Conservation (phyloP, 2,329 filamentous ascomycete genomes). For the Colletotrichum lindemuthianum region DNA sequence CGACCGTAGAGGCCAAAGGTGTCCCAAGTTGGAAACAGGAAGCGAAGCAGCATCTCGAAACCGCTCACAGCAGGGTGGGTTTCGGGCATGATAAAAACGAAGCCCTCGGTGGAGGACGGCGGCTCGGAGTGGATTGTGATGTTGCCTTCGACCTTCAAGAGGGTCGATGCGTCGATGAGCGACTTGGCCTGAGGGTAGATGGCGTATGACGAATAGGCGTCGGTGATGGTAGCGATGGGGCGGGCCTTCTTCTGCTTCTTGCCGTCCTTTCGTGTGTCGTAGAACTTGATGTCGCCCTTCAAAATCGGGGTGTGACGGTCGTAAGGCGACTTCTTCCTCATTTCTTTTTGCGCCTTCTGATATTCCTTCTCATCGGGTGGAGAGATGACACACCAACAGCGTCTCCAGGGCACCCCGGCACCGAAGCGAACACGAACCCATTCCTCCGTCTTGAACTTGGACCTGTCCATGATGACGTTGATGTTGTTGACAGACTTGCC, state of each 20-base stretch:
- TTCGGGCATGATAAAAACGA: slow-evolving; percentile 98
- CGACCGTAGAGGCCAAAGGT: slow-evolving; percentile 92
- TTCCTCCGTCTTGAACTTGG: slow-evolving; percentile 81
- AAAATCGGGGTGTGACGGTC: slow-evolving; percentile 75
- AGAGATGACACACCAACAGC: slow-evolving; percentile 95
- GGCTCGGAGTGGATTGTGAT: slow-evolving; percentile 87
- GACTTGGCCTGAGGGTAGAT: slow-evolving; percentile 96
- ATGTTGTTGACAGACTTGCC: slow-evolving; percentile 92
- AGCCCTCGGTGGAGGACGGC: slow-evolving; percentile 84
- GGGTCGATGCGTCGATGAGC: slow-evolving; percentile 90
- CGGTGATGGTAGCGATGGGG: slow-evolving; percentile 90
- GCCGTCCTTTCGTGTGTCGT: slow-evolving; percentile 77
- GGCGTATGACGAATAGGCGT: slow-evolving; percentile 92
- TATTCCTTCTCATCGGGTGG: slow-evolving; percentile 95
- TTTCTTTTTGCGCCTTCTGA: slow-evolving; percentile 81
- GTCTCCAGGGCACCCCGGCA: slow-evolving; percentile 93
- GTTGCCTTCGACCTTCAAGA: slow-evolving; percentile 92
- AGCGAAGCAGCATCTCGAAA: slow-evolving; percentile 94
- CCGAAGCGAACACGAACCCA: slow-evolving; percentile 97
- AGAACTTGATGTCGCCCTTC: slow-evolving; percentile 94
- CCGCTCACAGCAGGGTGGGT: slow-evolving; percentile 89
- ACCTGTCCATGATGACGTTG: slow-evolving; percentile 84
- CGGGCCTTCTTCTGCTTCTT: slow-evolving; percentile 92
- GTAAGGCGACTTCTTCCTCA: slow-evolving; percentile 86
- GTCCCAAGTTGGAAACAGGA: slow-evolving; percentile 93